Percentiles rank a stretch among this genome's conserved stretches.
Evolutionary conservation across 495 filamentous ascomycete genomes (phyloP).

Genomic region (Aspergillus mulundensis): DNA sequence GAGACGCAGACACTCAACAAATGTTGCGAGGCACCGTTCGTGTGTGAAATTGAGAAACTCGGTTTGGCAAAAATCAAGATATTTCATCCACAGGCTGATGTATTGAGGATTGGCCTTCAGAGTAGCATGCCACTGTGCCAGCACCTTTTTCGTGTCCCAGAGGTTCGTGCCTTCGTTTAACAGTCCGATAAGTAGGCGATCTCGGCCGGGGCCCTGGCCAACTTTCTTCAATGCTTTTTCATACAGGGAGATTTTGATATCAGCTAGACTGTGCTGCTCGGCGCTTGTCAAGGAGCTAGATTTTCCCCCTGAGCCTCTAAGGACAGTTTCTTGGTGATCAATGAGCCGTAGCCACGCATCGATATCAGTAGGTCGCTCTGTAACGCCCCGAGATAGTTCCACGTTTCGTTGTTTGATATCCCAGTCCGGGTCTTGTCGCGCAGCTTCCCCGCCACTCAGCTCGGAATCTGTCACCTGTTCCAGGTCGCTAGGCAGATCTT

Average conservation of each 20-base stretch:
- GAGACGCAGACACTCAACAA: constrained; percentile 54
- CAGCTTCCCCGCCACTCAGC: constrained; percentile 33
- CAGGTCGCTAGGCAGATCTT: constrained; percentile 46
- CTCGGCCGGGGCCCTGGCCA: constrained; percentile 35
- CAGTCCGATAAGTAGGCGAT: constrained; percentile 59
- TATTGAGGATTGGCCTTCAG: constrained; percentile 54
- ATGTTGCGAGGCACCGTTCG: constrained; percentile 55
- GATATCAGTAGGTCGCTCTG: constrained; percentile 60
- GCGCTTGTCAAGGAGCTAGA: constrained; percentile 48
- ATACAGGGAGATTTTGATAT: constrained; percentile 77
- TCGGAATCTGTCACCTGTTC: constrained; percentile 51
- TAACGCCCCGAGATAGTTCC: constrained; percentile 55
- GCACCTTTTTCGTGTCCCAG: constrained; percentile 64
- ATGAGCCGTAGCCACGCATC: constrained; percentile 73
- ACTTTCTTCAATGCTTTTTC: constrained; percentile 66
- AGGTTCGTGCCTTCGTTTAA: constrained; percentile 67
- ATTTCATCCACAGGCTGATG: constrained; percentile 65
- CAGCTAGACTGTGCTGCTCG: constrained; percentile 64
- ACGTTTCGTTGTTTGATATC: constrained; percentile 49
- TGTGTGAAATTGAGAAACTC: constrained; percentile 65
- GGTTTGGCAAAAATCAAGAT: constrained; percentile 72
- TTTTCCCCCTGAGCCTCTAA: constrained; percentile 38
- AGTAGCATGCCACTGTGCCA: constrained; percentile 60
- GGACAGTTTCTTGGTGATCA: constrained; percentile 64
- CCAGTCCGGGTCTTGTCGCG: constrained; percentile 28